A percentile compares a stretch with the other conserved stretches of the same genome.
phyloP scores from a whole-genome alignment of 305 asterid species.

The Caryopteris hybrid region DNA sequence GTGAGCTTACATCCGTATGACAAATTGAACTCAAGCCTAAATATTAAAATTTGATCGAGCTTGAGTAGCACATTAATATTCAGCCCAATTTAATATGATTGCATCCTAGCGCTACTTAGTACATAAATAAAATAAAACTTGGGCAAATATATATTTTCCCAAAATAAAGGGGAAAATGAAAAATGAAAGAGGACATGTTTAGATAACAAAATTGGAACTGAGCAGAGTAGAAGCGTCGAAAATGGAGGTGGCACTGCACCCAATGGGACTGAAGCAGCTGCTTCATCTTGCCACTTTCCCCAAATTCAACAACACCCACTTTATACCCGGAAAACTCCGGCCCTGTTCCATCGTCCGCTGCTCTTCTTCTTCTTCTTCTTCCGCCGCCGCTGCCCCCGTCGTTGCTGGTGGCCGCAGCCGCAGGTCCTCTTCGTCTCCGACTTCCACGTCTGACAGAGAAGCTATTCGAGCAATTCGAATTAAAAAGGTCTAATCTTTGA shows the following conservation, averaged over 20 bases:
- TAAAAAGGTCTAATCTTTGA: constrained; percentile 47
- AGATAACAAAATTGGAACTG: constrained; percentile 14
- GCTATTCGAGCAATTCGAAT: constrained; percentile 85
- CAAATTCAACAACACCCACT: constrained; percentile 19
- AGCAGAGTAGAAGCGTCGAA: constrained; percentile 2
- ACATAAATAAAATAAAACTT: too few relatives aligned
- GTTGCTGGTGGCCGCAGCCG: constrained; percentile 49
- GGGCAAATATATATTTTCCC: too few relatives aligned
- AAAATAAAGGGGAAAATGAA: background rate
- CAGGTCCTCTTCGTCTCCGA: constrained; percentile 39
- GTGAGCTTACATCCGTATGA: too few relatives aligned
- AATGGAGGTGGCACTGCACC: constrained; percentile 56
- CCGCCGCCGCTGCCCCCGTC: constrained; percentile 25
- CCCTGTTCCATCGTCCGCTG: constrained; percentile 46
- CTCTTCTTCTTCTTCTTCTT: constrained; percentile 49
- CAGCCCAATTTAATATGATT: too few relatives aligned
- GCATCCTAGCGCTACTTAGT: too few relatives aligned
- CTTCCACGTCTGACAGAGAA: constrained; percentile 81
- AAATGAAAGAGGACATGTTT: background rate
- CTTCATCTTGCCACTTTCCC: constrained; percentile 44
- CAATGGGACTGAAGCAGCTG: constrained; percentile 52
- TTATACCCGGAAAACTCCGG: constrained; percentile 7
- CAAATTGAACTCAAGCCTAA: too few relatives aligned
- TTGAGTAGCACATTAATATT: too few relatives aligned
- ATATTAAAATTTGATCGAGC: too few relatives aligned